A percentile compares a stretch with the other conserved stretches of the same genome.
phyloP scores from a whole-genome alignment of 2,329 filamentous ascomycete genomes.

The Ophiostoma sp. region DNA sequence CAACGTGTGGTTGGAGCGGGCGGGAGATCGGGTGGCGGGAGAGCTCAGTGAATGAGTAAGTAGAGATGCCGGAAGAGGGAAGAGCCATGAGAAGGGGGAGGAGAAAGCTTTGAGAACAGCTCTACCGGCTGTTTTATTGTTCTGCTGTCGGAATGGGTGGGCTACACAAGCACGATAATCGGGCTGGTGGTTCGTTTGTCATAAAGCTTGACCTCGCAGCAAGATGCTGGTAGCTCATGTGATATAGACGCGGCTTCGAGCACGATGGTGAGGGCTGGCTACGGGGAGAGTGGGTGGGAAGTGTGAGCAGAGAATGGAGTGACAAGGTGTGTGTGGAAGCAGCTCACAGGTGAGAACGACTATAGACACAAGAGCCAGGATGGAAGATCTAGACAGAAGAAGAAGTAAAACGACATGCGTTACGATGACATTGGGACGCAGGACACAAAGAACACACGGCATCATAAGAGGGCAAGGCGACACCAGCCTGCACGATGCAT shows the following conservation, averaged over 20 bases:
- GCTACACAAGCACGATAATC: background rate
- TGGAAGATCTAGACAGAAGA: background rate
- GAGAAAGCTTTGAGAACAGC: background rate
- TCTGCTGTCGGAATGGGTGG: slow-evolving; percentile 1
- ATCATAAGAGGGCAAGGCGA: too few species aligned
- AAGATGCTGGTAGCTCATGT: too few species aligned
- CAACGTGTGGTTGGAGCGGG: slow-evolving; percentile 8
- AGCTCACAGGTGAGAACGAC: background rate
- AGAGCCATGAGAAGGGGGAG: background rate
- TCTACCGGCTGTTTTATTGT: slow-evolving; percentile 1
- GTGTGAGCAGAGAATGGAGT: background rate
- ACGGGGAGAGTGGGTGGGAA: background rate
- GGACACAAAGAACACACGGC: background rate
- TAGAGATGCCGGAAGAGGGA: slow-evolving; percentile 6
- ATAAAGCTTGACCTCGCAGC: background rate
- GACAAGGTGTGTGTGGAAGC: background rate
- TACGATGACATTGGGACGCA: background rate
- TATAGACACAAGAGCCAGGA: background rate
- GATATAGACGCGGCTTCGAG: too few species aligned
- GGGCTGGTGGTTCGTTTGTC: background rate
- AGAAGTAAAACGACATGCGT: background rate
- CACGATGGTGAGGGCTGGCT: background rate
- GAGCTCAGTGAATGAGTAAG: slow-evolving; percentile 1
- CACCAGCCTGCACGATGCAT: slow-evolving; percentile 6
- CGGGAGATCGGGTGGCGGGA: background rate